phyloP scores from a whole-genome alignment of 371 early-diverging fungal species.

The Lichtheimia ramosa region DNA sequence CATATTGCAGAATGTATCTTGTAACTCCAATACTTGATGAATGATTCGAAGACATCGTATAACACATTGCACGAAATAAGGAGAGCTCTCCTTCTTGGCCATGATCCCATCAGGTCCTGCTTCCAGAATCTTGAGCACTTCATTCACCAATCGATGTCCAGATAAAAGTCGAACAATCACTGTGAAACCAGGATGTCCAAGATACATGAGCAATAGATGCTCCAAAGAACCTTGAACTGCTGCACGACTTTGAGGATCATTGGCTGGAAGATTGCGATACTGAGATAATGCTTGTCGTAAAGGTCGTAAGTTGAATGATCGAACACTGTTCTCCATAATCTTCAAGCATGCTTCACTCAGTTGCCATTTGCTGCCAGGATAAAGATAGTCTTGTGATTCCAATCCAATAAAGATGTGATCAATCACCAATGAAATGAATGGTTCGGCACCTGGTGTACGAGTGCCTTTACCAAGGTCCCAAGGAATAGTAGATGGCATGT shows the following conservation, averaged over 20 bases:
- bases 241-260: not conserved
- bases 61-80: slow-evolving; percentile 41
- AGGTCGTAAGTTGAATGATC: slow-evolving; percentile 66
- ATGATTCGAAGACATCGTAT: slow-evolving; percentile 65
- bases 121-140: slow-evolving; percentile 67
- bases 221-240: slow-evolving; percentile 9
- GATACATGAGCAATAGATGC: slow-evolving; percentile 14
- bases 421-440: slow-evolving; percentile 80
- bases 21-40: slow-evolving; percentile 60
- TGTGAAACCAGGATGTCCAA: slow-evolving; percentile 86
- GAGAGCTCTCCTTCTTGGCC: slow-evolving; percentile 17
- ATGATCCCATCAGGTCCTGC: slow-evolving; percentile 61
- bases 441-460: slow-evolving; percentile 71
- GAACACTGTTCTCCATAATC: slow-evolving; percentile 76
- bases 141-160: slow-evolving; percentile 68
- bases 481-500: slow-evolving; percentile 55
- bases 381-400: slow-evolving; percentile 63
- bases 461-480: slow-evolving; percentile 59
- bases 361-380: slow-evolving; percentile 75
- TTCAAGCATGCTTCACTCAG: slow-evolving; percentile 74
- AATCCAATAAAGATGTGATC: slow-evolving; percentile 80
- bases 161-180: slow-evolving; percentile 76
- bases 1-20: slow-evolving; percentile 69
- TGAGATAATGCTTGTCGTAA: slow-evolving; percentile 12
- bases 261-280: not conserved